A percentile compares a stretch with the other conserved stretches of the same genome.
These are phyloP conservation scores for Martensiomyces pterosporus DNA, from an alignment of 192 early-diverging fungal genomes.

Conservation along the genomic window DNA sequence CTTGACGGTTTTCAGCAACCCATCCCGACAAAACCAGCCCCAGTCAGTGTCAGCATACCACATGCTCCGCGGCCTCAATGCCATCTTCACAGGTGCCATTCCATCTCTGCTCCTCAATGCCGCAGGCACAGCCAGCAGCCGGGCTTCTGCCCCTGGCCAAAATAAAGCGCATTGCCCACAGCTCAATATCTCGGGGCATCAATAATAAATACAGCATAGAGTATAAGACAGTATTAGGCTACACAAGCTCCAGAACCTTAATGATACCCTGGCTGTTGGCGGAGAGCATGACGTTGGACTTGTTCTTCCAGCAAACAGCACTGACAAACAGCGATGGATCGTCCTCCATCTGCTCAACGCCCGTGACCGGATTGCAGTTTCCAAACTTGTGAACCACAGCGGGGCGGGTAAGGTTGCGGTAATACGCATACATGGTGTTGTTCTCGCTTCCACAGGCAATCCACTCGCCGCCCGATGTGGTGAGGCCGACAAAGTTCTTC, in stretches of 20 bases:
- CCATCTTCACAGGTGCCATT: neutral
- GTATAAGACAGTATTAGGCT: too few species aligned
- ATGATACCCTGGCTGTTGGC: conserved; percentile 91
- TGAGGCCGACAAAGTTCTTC: conserved; percentile 96
- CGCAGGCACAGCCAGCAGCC: neutral
- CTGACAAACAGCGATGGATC: conserved; percentile 80
- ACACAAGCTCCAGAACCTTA: conserved; percentile 77
- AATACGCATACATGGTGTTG: conserved; percentile 85
- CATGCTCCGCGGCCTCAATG: neutral
- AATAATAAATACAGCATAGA: neutral
- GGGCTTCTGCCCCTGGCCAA: too few species aligned
- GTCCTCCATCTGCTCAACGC: conserved; percentile 51
- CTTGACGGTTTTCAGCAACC: neutral
- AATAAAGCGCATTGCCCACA: neutral
- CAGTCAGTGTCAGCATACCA: neutral
- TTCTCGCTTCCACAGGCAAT: conserved; percentile 93
- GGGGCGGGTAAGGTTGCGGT: conserved; percentile 67
- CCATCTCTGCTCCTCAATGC: neutral
- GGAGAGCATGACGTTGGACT: conserved; percentile 69
- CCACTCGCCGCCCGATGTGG: conserved; percentile 70
- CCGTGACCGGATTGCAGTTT: conserved; percentile 63
- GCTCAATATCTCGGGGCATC: neutral
- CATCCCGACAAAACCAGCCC: neutral
- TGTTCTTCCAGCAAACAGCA: conserved; percentile 87
- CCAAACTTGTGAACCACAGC: conserved; percentile 76